A percentile compares a stretch with the other conserved stretches of the same genome.
phyloP scores from a whole-genome alignment of 148 eudicot genomes.

The Silene conica region DNA sequence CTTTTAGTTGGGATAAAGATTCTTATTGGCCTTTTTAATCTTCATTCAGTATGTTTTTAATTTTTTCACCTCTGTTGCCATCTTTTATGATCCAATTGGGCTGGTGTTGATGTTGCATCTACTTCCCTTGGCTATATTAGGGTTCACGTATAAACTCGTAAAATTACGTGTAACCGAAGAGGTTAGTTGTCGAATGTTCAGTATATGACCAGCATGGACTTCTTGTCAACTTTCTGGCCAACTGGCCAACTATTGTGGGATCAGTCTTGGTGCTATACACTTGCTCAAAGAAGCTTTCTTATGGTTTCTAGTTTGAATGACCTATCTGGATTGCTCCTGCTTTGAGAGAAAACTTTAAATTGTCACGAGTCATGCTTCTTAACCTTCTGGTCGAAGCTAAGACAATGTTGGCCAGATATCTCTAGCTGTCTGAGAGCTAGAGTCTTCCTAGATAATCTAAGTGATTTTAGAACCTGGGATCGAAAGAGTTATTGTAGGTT shows the following conservation, averaged over 20 bases:
- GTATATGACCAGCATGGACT: background rate
- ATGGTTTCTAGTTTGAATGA: too few species aligned
- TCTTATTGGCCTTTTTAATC: background rate
- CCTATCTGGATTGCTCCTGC: too few species aligned
- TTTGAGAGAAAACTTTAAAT: too few species aligned
- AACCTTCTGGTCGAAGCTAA: too few species aligned
- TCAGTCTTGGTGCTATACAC: background rate
- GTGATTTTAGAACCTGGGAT: background rate
- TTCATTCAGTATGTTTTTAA: background rate
- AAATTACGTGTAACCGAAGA: background rate
- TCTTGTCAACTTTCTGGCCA: background rate
- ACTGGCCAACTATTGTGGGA: background rate
- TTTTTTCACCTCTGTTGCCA: background rate
- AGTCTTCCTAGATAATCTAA: background rate
- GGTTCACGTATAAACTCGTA: background rate
- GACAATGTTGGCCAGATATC: too few species aligned
- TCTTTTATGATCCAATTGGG: background rate
- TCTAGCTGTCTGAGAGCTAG: background rate
- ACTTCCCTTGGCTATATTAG: background rate
- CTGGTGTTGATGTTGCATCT: slow-evolving; percentile 1
- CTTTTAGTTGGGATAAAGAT: background rate
- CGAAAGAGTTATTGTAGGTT: too few species aligned
- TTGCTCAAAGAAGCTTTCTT: background rate
- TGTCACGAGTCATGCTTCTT: too few species aligned
- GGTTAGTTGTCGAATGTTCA: background rate